These are phyloP conservation scores for Alternaria conjuncta DNA, from an alignment of 2,329 filamentous ascomycete genomes.

Conservation along the genomic window DNA sequence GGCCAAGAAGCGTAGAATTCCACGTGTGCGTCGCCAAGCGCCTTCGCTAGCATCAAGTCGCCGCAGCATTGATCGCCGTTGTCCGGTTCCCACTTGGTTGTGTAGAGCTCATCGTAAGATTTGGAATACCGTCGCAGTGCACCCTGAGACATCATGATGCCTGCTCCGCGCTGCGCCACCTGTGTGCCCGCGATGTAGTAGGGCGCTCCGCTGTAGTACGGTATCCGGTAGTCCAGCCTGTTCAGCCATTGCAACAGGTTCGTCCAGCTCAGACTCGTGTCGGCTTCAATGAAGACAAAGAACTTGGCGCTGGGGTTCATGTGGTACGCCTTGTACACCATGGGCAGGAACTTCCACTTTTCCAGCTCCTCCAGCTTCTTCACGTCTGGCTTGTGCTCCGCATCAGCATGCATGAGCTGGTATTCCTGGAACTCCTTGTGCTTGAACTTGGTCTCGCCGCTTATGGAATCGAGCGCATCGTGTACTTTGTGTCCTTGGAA, in stretches of 20 bases:
- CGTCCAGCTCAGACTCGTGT: slow-evolving; percentile 45
- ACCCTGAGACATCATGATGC: slow-evolving; percentile 52
- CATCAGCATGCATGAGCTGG: slow-evolving; percentile 54
- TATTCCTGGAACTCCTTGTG: slow-evolving; percentile 61
- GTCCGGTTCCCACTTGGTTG: slow-evolving; percentile 40
- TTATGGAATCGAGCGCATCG: slow-evolving; percentile 57
- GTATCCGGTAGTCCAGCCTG: slow-evolving; percentile 49
- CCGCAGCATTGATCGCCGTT: slow-evolving; percentile 48
- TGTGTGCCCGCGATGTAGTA: slow-evolving; percentile 45
- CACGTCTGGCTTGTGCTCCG: slow-evolving; percentile 48
- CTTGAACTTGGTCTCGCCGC: slow-evolving; percentile 35
- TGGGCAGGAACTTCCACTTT: slow-evolving; percentile 65
- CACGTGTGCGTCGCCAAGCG: slow-evolving; percentile 44
- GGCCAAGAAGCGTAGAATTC: slow-evolving; percentile 50
- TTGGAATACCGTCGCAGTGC: slow-evolving; percentile 46
- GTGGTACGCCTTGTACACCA: slow-evolving; percentile 58
- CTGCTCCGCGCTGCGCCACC: slow-evolving; percentile 53
- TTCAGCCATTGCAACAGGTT: slow-evolving; percentile 50
- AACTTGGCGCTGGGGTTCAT: slow-evolving; percentile 37
- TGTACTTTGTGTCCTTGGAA: slow-evolving; percentile 59
- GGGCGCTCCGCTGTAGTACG: slow-evolving; percentile 52
- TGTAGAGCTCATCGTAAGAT: slow-evolving; percentile 40
- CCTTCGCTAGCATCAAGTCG: slow-evolving; percentile 45
- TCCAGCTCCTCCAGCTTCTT: slow-evolving; percentile 59
- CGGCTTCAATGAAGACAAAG: slow-evolving; percentile 46